These are phyloP conservation scores for Aspergillus candidus DNA, from an alignment of 2,329 filamentous ascomycete species.

Conservation along the genomic window DNA sequence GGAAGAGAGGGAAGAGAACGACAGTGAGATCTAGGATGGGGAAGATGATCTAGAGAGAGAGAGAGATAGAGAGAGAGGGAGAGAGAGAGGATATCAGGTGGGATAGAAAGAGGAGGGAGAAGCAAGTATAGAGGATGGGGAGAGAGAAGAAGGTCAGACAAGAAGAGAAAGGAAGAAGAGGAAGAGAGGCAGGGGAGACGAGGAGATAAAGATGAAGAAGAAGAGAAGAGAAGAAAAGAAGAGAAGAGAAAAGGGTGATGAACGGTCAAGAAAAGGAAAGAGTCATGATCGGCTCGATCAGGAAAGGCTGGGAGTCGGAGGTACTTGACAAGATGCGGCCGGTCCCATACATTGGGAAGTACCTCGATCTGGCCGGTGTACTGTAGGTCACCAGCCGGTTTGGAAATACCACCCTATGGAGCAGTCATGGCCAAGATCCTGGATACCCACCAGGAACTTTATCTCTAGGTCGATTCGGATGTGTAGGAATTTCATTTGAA, in stretches of 20 bases:
- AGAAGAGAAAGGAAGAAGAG: constrained; percentile 1
- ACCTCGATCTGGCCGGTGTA: too few relatives aligned
- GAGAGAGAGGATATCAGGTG: not conserved
- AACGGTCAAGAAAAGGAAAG: constrained; percentile 2
- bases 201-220: not conserved
- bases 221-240: constrained; percentile 3
- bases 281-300: constrained; percentile 3
- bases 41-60: not conserved
- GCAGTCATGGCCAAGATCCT: too few relatives aligned
- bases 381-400: too few relatives aligned
- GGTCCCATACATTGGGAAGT: too few relatives aligned
- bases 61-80: not conserved
- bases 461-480: too few relatives aligned
- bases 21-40: constrained; percentile 1
- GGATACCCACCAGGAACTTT: too few relatives aligned
- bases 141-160: not conserved
- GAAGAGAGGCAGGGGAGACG: constrained; percentile 1
- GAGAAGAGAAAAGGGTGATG: constrained; percentile 2
- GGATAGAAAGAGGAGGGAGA: not conserved
- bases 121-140: constrained; percentile 1
- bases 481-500: too few relatives aligned
- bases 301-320: constrained; percentile 4
- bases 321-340: too few relatives aligned
- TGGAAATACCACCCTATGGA: too few relatives aligned
- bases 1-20: not conserved